Conservation (phyloP, 306 rosid species). For the Vigna radiata region DNA sequence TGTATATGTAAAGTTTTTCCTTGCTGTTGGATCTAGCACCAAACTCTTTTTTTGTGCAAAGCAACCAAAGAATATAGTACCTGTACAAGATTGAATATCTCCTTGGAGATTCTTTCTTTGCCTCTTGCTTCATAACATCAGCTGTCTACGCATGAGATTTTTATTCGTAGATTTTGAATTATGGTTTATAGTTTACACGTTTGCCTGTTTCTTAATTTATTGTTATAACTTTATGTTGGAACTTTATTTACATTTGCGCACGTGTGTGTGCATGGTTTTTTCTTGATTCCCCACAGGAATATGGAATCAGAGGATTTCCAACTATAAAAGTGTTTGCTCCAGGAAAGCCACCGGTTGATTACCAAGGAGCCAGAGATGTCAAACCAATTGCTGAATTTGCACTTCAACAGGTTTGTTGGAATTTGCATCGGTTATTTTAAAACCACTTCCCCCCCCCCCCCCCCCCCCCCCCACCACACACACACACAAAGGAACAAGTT, state of each 20-base stretch:
- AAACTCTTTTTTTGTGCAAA: not conserved
- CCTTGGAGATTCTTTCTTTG: slow-evolving; percentile 9
- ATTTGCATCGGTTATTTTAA: not conserved
- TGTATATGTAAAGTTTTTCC: not conserved
- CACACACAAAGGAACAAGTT: too few relatives aligned
- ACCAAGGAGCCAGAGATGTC: slow-evolving; percentile 96
- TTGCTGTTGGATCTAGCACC: slow-evolving; percentile 9
- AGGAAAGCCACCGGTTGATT: slow-evolving; percentile 87
- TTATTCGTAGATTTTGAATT: slow-evolving; percentile 3
- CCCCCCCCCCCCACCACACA: not conserved
- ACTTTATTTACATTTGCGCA: slow-evolving; percentile 21
- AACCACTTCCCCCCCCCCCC: not conserved
- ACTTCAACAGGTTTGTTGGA: slow-evolving; percentile 75
- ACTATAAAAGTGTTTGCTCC: slow-evolving; percentile 91
- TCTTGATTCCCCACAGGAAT: slow-evolving; percentile 64
- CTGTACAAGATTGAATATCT: slow-evolving; percentile 16
- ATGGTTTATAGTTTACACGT: slow-evolving; percentile 15
- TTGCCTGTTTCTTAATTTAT: slow-evolving; percentile 29
- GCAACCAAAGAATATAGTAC: slow-evolving; percentile 8
- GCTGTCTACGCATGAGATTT: slow-evolving; percentile 7
- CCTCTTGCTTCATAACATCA: slow-evolving; percentile 6
- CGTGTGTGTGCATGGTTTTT: not conserved
- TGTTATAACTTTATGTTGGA: slow-evolving; percentile 6
- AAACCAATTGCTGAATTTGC: slow-evolving; percentile 92
- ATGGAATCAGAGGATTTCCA: slow-evolving; percentile 93